A percentile compares a stretch with the other conserved stretches of the same genome.
phyloP scores from a whole-genome alignment of 306 rosid species.

The Dryas drummondii region DNA sequence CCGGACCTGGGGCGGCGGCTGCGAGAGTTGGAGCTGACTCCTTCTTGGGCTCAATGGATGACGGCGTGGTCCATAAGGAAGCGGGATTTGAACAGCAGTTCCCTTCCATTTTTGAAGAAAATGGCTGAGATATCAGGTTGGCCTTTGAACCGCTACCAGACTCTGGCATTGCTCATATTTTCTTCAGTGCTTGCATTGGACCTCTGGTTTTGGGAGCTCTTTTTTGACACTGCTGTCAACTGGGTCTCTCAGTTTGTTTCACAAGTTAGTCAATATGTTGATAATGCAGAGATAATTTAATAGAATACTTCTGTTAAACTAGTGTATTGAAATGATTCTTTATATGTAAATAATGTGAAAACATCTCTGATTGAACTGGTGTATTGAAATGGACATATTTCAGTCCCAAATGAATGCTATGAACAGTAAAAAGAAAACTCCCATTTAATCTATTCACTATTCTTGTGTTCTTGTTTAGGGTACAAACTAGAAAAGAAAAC shows the following conservation, averaged over 20 bases:
- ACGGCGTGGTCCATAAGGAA: constrained; percentile 87
- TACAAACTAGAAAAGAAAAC: not conserved
- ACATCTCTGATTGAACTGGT: constrained; percentile 4
- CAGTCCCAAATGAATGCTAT: too few relatives aligned
- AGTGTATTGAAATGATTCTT: constrained; percentile 1
- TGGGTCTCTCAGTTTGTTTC: constrained; percentile 58
- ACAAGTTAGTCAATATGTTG: constrained; percentile 43
- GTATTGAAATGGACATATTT: not conserved
- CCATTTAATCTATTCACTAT: too few relatives aligned
- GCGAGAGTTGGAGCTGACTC: constrained; percentile 72
- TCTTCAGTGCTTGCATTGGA: constrained; percentile 85
- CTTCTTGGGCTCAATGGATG: constrained; percentile 70
- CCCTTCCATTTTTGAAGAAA: constrained; percentile 79
- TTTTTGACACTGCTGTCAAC: constrained; percentile 63
- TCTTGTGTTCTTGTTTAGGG: too few relatives aligned
- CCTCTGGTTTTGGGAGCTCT: constrained; percentile 96
- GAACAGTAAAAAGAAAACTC: too few relatives aligned
- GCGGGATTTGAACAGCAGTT: constrained; percentile 44
- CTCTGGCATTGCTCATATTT: constrained; percentile 88
- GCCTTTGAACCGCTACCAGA: constrained; percentile 97
- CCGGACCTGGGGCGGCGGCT: constrained; percentile 88
- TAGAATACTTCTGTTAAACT: constrained; percentile 5
- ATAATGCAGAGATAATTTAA: constrained; percentile 41
- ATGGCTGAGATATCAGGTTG: constrained; percentile 81
- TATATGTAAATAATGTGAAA: constrained; percentile 7